Base-by-base conservation (phyloP, 306 rosid genomes). In the Fragaria vesca region DNA sequence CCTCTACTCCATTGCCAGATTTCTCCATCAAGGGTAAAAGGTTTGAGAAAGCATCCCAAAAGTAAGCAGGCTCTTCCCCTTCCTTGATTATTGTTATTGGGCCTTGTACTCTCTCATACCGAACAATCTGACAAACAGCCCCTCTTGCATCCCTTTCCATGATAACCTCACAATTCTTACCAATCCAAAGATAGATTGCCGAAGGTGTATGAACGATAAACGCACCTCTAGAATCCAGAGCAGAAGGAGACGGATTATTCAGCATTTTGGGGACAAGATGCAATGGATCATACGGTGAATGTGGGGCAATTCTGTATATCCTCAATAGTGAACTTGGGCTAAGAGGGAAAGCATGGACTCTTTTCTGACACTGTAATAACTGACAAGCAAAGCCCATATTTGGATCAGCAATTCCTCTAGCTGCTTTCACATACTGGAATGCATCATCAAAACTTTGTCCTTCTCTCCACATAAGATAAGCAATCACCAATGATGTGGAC, bases 331-430 rank as follows among this genome's bases (percentile, higher is more conserved):
- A 96, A 82, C 98, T 96, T n/a, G 99, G 99, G 79, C 99, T 96
- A 79, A 96, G 97, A 30, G 99, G 99, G 68, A 93, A 77, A 2
- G 99, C 99, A 76, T 93, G 96, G 24, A 96, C 99, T 89, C 99
- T 91, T 84, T 96, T 96, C 78, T 96, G 99, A 75, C 98, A 96
- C 89, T 96, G 99, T 72, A 96, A 81, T 75, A 96, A 84, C 74
- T 96, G 99, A 79, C 99, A 96, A 74, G 99, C 99, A 71, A 96
- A 96, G 48, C 99, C 99, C 99, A 96, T 93, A 81, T 96, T 96
- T 4, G 99, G 99, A 82, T 96, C 99, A 2, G 99, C 99, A 45
- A 96, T 96, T 48, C 99, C 97, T 68, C 98, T 96, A 1, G 98
- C 99, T 1, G 99, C 98, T 87, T 96, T 96, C 81, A 96, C 99